Base-by-base conservation (phyloP, 2,329 filamentous ascomycete species). In the Massarina eburnea region DNA sequence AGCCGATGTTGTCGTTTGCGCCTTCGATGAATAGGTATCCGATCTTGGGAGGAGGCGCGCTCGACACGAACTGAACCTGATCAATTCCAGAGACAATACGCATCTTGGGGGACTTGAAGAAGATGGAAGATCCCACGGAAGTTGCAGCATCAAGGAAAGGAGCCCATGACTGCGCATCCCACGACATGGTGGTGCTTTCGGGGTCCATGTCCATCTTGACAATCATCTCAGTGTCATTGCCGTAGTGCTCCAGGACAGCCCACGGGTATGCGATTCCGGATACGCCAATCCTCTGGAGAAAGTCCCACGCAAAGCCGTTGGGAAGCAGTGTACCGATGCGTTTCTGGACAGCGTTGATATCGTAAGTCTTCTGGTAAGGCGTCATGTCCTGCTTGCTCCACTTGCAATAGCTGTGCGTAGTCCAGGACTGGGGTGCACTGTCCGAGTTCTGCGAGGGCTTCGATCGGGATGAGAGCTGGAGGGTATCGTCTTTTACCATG, bases 241-340 rank as follows among this genome's bases (percentile, higher is more conserved):
- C 71, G 26, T 65, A 62, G 43, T 75, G 73, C 38, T 74, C 66
- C 1, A 58, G 48, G 1, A 76, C 67, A 1, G 47, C 52, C 73
- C 73, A 76, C 1, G 72, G 72, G 44, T 74, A 75, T 7, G 62
- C 71, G 51, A 74, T 73, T 1, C 57, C 68, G 0, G 67, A 58
- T 1, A 75, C 72, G 2, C 73, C 73, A 2, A 74, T 66, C 17
- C 61, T 66, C 8, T 55, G 55, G 1, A 75, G 58, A 44, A 73
- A 75, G 9, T 73, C 59, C 37, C 70, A 67, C 0, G 66, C 58
- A 48, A 75, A 75, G 21, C 39, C 61, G 18, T 63, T 57, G 0
- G 59, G 49, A 15, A 70, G 50, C n/a, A 57, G 37, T 7, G 48
- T 55, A 6, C 51, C 50, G 33, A 69, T 59, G n/a, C 68, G 62